phyloP scores from a whole-genome alignment of 2,329 filamentous ascomycete genomes.

The Sporothrix schenckii region DNA sequence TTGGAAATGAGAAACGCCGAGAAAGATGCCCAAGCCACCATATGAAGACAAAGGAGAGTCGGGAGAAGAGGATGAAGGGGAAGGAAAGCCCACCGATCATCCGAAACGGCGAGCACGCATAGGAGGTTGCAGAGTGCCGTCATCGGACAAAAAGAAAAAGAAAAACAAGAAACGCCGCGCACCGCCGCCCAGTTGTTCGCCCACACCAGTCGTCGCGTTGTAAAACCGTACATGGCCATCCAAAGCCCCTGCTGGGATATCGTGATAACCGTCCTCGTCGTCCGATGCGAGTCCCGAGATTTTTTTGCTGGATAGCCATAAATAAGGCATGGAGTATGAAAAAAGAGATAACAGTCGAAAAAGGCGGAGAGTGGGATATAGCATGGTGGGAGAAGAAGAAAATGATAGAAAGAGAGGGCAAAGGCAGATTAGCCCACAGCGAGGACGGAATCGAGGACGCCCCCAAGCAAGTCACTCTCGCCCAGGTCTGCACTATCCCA shows the following conservation, averaged over 20 bases:
- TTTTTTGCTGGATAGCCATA: not conserved
- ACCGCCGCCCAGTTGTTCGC: conserved; percentile 19
- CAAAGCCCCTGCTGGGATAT: conserved; percentile 10
- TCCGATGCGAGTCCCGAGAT: not conserved
- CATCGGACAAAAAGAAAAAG: not conserved
- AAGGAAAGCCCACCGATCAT: not conserved
- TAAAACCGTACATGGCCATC: conserved; percentile 4
- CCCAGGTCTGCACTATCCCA: conserved; percentile 64
- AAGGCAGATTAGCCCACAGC: conserved; percentile 46
- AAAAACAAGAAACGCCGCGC: conserved; percentile 29
- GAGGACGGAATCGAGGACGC: conserved; percentile 60
- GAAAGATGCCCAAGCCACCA: conserved; percentile 24
- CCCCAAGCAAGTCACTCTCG: conserved; percentile 58
- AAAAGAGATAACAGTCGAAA: not conserved
- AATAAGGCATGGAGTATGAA: not conserved
- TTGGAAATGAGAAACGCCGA: conserved; percentile 23
- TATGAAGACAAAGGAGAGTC: conserved; percentile 11
- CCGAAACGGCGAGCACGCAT: not conserved
- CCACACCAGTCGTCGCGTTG: conserved; percentile 22
- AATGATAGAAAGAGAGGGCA: not conserved
- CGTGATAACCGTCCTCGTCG: not conserved
- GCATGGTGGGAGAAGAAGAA: not conserved
- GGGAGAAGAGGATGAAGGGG: not conserved
- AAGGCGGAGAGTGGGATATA: not conserved
- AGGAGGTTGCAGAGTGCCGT: not conserved